phyloP scores from a whole-genome alignment of 2,329 filamentous ascomycete species.

The Fusarium papillatum region DNA sequence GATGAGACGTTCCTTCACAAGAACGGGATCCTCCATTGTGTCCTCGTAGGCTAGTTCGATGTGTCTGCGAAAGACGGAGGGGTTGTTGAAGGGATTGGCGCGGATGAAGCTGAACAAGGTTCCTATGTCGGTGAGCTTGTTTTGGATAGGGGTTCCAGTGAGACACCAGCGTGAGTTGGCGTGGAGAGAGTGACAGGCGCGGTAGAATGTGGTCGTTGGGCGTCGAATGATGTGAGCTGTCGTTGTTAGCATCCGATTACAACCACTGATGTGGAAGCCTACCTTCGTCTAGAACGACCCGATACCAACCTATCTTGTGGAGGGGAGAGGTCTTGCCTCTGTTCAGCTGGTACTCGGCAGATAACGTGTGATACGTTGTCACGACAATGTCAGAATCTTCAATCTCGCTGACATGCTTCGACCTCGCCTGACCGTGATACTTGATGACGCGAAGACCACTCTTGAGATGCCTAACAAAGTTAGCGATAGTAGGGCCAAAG shows the following conservation, averaged over 20 bases:
- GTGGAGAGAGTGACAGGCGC: constrained; percentile 55
- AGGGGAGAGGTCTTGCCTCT: constrained; percentile 35
- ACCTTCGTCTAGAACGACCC: constrained; percentile 62
- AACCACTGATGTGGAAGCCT: neutral
- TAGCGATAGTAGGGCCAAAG: neutral
- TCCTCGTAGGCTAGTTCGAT: neutral
- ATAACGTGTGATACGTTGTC: constrained; percentile 62
- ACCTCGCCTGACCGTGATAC: constrained; percentile 53
- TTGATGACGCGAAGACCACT: constrained; percentile 45
- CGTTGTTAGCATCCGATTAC: no score
- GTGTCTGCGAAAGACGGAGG: neutral
- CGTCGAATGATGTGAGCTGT: constrained; percentile 66
- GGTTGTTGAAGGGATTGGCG: neutral
- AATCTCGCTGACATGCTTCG: constrained; percentile 41
- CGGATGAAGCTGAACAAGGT: neutral
- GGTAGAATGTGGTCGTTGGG: constrained; percentile 58
- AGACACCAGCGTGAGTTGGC: constrained; percentile 64
- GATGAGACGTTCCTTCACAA: neutral
- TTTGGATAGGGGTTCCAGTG: neutral
- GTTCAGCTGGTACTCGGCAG: constrained; percentile 46
- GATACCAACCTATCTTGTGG: constrained; percentile 55
- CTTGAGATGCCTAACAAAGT: constrained; percentile 48
- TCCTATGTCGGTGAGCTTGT: constrained; percentile 1
- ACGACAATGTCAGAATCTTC: constrained; percentile 56
- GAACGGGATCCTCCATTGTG: neutral